A percentile compares a stretch with the other conserved stretches of the same genome.
phyloP scores from a whole-genome alignment of 2,329 filamentous ascomycete species.

The Trichoderma simmonsii region DNA sequence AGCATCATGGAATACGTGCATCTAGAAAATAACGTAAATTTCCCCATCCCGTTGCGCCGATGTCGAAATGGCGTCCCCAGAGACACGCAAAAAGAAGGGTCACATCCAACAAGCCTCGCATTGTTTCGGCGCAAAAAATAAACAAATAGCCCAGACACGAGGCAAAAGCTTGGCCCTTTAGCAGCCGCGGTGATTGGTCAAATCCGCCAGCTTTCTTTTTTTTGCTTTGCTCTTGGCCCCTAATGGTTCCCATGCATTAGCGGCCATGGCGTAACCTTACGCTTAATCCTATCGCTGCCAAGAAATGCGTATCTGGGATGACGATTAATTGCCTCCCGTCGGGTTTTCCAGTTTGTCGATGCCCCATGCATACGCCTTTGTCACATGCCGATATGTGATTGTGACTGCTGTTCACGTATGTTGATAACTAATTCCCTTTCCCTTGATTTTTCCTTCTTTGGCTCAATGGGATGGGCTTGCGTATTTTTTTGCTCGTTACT shows the following conservation, averaged over 20 bases:
- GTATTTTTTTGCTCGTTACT: neutral
- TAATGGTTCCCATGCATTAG: neutral
- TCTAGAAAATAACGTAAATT: neutral
- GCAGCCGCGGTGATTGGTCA: neutral
- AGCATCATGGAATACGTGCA: neutral
- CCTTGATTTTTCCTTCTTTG: neutral
- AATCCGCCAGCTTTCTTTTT: neutral
- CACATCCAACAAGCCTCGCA: neutral
- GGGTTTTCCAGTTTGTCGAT: neutral
- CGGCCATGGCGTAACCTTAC: conserved; percentile 16
- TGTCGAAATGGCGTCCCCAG: neutral
- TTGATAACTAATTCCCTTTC: neutral
- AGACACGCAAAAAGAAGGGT: neutral
- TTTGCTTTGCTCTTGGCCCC: neutral
- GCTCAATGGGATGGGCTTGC: neutral
- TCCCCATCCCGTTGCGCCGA: neutral
- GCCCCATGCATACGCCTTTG: neutral
- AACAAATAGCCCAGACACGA: neutral
- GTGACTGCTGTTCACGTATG: neutral
- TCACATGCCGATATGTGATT: neutral
- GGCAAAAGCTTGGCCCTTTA: neutral
- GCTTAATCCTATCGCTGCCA: conserved; percentile 17
- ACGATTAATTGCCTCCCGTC: neutral
- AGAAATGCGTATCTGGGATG: conserved; percentile 10
- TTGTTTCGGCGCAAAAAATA: neutral